Evolutionary conservation across 2,329 filamentous ascomycete species (phyloP).

Genomic region (Exophiala sp.): DNA sequence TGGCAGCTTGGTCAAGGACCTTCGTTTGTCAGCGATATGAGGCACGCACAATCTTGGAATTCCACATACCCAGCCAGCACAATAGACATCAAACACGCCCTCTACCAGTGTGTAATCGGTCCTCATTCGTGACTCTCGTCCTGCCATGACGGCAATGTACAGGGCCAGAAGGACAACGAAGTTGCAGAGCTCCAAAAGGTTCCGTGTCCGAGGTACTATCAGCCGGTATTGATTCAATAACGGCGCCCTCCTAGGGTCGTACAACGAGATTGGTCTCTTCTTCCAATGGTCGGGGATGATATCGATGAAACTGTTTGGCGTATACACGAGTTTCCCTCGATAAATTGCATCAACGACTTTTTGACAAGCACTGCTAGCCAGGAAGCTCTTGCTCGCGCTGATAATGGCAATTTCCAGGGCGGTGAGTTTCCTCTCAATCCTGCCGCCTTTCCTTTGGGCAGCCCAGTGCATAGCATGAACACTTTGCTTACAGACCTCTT

Average conservation of each 20-base stretch:
- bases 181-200: constrained; percentile 69
- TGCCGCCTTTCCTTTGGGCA: constrained; percentile 40
- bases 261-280: constrained; percentile 74
- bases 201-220: constrained; percentile 75
- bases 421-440: constrained; percentile 61
- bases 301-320: constrained; percentile 75
- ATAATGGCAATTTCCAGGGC: constrained; percentile 80
- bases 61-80: constrained; percentile 64
- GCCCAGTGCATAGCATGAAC: constrained; percentile 45
- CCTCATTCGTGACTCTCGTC: constrained; percentile 53
- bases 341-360: constrained; percentile 82
- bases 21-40: constrained; percentile 1
- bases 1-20: constrained; percentile 68
- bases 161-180: constrained; percentile 67
- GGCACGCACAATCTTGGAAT: not conserved
- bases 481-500: constrained; percentile 60
- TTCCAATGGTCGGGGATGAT: constrained; percentile 85
- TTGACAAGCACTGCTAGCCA: constrained; percentile 74
- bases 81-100: constrained; percentile 67
- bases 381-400: constrained; percentile 73
- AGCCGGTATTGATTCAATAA: constrained; percentile 81
- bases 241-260: constrained; percentile 71
- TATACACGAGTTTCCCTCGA: constrained; percentile 75
- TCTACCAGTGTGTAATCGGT: constrained; percentile 56
- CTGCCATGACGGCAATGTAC: constrained; percentile 70